These are phyloP conservation scores for Fagus crenata DNA, from an alignment of 306 rosid species.

Conservation along the genomic window DNA sequence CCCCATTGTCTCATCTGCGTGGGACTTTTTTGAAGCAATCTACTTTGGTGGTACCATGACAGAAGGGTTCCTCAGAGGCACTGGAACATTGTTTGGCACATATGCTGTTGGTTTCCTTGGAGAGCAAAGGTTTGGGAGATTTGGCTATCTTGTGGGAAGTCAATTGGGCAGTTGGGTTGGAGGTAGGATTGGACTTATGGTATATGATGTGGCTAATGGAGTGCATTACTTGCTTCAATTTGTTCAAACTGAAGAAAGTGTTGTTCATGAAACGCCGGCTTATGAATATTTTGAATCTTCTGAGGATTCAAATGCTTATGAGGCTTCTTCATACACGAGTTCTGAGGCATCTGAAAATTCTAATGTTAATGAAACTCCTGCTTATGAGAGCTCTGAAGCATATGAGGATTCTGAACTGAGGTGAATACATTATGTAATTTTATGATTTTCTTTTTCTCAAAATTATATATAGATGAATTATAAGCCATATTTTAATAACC, in stretches of 20 bases:
- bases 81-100: conserved; percentile 70
- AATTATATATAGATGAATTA: conserved; percentile 9
- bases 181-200: conserved; percentile 82
- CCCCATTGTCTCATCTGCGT: conserved; percentile 79
- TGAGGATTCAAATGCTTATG: conserved; percentile 25
- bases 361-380: conserved; percentile 30
- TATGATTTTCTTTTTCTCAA: conserved; percentile 3
- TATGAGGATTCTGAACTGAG: conserved; percentile 54
- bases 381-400: conserved; percentile 36
- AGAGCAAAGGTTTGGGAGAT: conserved; percentile 71
- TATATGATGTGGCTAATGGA: conserved; percentile 76
- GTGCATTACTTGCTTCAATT: conserved; percentile 56
- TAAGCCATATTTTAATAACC: not conserved
- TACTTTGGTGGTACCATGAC: conserved; percentile 71
- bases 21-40: conserved; percentile 85
- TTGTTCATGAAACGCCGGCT: conserved; percentile 31
- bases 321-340: conserved; percentile 25
- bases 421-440: conserved; percentile 28
- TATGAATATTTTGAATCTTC: conserved; percentile 39
- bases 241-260: conserved; percentile 34
- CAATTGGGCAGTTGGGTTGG: conserved; percentile 92
- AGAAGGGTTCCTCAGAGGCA: conserved; percentile 75
- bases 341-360: conserved; percentile 36
- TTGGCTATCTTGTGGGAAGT: conserved; percentile 91
- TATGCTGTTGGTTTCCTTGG: conserved; percentile 67